Conservation (phyloP, 2,329 filamentous ascomycete species). For the Claviceps cyperi region DNA sequence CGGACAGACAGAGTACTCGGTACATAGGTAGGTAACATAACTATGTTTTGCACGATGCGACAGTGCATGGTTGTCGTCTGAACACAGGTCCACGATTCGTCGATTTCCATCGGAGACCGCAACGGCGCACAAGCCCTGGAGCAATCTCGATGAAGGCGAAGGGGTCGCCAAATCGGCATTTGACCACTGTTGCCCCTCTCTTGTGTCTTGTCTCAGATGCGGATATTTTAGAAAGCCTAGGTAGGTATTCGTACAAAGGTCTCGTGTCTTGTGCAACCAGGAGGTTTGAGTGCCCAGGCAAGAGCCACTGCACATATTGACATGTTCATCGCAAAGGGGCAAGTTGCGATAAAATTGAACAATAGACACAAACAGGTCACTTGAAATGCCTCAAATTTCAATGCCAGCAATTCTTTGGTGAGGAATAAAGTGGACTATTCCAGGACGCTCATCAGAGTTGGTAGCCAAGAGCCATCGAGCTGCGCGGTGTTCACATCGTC, state of each 20-base stretch:
- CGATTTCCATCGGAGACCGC: background rate
- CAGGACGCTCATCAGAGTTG: background rate
- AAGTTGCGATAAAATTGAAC: background rate
- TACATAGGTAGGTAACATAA: no score
- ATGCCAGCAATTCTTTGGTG: background rate
- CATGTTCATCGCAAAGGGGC: background rate
- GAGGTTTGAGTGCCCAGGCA: background rate
- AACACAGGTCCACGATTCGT: background rate
- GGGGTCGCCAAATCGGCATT: background rate
- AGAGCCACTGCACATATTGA: background rate
- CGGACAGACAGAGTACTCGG: no score
- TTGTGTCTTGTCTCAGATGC: background rate
- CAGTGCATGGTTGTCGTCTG: background rate
- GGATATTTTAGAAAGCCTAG: background rate
- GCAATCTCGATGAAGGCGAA: background rate
- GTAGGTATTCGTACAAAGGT: background rate
- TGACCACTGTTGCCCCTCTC: background rate
- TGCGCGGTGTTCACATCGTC: background rate
- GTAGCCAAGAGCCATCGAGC: background rate
- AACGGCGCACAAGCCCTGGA: background rate
- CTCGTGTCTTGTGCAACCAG: background rate
- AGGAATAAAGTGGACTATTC: background rate
- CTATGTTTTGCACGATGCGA: no score
- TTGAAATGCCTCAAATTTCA: background rate
- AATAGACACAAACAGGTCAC: background rate